Conservation (phyloP, 2,329 filamentous ascomycete genomes). For the Aspergillus awamori region DNA sequence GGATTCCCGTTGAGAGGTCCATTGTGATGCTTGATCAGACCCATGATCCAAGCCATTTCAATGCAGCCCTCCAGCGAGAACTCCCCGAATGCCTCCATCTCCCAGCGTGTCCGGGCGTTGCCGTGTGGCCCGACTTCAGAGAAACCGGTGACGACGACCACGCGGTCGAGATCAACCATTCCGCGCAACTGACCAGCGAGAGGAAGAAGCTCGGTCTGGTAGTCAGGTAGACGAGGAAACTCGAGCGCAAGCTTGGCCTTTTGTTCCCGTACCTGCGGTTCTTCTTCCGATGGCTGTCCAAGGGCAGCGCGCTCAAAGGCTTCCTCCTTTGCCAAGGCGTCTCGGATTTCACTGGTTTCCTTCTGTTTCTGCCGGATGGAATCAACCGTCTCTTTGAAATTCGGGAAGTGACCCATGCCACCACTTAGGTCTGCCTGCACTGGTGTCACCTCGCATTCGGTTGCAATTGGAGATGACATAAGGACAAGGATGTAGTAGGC, state of each 20-base stretch:
- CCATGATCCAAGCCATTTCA: constrained; percentile 16
- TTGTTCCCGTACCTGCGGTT: not conserved
- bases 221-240: constrained; percentile 6
- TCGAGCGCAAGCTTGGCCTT: not conserved
- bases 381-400: not conserved
- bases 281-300: not conserved
- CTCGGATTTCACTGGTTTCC: not conserved
- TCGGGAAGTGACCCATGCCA: not conserved
- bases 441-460: constrained; percentile 7
- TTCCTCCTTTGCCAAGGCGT: not conserved
- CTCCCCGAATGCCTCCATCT: constrained; percentile 12
- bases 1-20: not conserved
- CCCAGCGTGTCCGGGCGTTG: constrained; percentile 12
- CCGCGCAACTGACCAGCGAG: not conserved
- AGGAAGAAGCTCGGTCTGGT: constrained; percentile 5
- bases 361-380: not conserved
- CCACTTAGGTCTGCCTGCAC: constrained; percentile 10
- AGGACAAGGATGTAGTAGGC: constrained; percentile 6
- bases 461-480: not conserved
- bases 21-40: constrained; percentile 5
- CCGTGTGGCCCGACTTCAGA: constrained; percentile 12
- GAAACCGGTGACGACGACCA: constrained; percentile 9
- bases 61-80: constrained; percentile 11
- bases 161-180: constrained; percentile 7
- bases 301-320: not conserved